A percentile compares a stretch with the other conserved stretches of the same genome.
These are phyloP conservation scores for Pigoraptor vietnamica DNA, from an alignment of 78 protist genomes.

Conservation along the genomic window DNA sequence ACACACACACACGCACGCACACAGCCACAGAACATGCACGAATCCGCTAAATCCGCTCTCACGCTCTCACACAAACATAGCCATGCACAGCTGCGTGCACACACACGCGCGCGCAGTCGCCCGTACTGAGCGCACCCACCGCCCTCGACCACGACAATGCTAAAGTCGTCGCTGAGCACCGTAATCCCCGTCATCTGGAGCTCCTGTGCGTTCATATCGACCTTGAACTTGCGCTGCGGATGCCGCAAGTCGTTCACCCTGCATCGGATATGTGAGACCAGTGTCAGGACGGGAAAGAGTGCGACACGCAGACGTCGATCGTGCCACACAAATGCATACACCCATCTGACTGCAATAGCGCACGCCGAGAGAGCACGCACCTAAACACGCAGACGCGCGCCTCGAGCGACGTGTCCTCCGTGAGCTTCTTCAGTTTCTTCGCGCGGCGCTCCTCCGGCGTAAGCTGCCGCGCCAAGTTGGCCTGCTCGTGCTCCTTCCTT, in stretches of 20 bases:
- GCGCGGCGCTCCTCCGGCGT: constrained; percentile 43
- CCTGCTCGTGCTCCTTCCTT: background rate
- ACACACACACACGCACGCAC: too few species aligned
- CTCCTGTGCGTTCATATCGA: constrained; percentile 29
- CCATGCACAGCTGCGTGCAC: background rate
- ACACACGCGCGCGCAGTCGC: too few species aligned
- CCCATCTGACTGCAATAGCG: too few species aligned
- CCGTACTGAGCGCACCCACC: background rate
- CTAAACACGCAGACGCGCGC: background rate
- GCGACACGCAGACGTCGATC: too few species aligned
- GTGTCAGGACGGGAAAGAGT: too few species aligned
- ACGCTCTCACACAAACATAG: background rate
- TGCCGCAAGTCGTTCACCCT: background rate
- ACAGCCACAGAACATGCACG: too few species aligned
- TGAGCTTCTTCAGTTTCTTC: constrained; percentile 23
- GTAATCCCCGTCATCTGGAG: constrained; percentile 12
- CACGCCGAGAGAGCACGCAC: background rate
- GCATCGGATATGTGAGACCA: background rate
- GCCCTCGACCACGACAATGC: constrained; percentile 21
- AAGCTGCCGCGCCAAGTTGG: constrained; percentile 31
- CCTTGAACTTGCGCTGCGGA: background rate
- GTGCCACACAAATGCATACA: too few species aligned
- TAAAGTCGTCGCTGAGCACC: background rate
- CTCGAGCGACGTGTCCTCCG: constrained; percentile 12
- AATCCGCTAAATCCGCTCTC: too few species aligned